These are phyloP conservation scores for Amaranthus tricolor DNA, from an alignment of 179 eudicot species.

Conservation along the genomic window DNA sequence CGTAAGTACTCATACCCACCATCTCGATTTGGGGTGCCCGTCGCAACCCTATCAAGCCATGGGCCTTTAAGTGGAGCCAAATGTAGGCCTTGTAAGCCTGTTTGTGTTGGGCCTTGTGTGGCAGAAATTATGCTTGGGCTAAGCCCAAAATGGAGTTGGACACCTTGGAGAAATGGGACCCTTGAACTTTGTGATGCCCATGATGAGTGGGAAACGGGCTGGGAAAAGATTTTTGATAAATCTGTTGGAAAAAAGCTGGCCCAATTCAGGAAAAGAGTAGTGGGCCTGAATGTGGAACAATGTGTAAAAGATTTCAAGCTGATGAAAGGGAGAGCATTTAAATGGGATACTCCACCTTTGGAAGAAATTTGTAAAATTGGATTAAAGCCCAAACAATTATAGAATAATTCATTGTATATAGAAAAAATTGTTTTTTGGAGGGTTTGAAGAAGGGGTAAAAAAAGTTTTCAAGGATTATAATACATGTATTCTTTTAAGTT, in stretches of 20 bases:
- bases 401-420: constrained; percentile 23
- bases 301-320: constrained; percentile 61
- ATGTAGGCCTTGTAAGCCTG: constrained; percentile 77
- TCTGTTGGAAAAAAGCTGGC: constrained; percentile 45
- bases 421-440: not conserved
- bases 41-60: constrained; percentile 64
- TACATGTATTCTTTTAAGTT: not conserved
- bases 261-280: constrained; percentile 37
- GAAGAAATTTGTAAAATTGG: constrained; percentile 64
- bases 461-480: not conserved
- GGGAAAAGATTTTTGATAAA: constrained; percentile 62
- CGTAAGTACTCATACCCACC: constrained; percentile 67
- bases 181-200: constrained; percentile 70
- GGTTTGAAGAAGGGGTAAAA: not conserved
- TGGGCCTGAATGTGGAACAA: constrained; percentile 38
- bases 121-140: constrained; percentile 46
- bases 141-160: constrained; percentile 74
- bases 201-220: constrained; percentile 65
- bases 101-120: constrained; percentile 49
- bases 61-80: constrained; percentile 88
- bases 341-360: constrained; percentile 59
- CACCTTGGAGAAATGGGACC: constrained; percentile 48
- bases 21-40: constrained; percentile 53
- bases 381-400: constrained; percentile 19
- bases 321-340: constrained; percentile 38